A percentile compares a stretch with the other conserved stretches of the same genome.
phyloP scores from a whole-genome alignment of 2,329 filamentous ascomycete species.

The Ophiostoma sp. region DNA sequence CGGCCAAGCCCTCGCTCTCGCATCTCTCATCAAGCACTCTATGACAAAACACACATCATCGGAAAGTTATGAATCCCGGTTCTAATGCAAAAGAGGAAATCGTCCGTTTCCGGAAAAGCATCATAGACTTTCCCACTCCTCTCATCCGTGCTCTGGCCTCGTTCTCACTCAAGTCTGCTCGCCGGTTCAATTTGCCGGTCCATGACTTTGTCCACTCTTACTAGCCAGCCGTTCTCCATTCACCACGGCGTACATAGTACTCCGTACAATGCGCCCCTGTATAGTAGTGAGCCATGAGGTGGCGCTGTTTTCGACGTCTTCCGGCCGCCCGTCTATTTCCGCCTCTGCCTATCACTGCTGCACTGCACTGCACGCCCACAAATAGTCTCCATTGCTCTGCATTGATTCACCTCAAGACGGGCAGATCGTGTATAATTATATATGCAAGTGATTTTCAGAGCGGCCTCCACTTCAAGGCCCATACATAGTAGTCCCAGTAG shows the following conservation, averaged over 20 bases:
- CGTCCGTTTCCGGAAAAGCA: background rate
- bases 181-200: background rate
- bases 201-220: background rate
- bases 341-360: background rate
- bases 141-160: background rate
- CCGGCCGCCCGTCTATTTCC: background rate
- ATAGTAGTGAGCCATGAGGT: background rate
- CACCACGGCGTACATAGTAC: too few species aligned
- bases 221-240: background rate
- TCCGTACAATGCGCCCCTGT: too few species aligned
- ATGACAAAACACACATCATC: background rate
- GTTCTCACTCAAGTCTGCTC: background rate
- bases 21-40: background rate
- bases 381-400: background rate
- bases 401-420: background rate
- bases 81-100: background rate
- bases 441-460: background rate
- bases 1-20: background rate
- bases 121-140: background rate
- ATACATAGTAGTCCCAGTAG: too few species aligned
- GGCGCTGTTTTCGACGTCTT: background rate
- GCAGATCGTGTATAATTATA: conserved; percentile 1
- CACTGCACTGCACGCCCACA: too few species aligned
- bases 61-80: background rate
- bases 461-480: background rate